Evolutionary conservation across 257 asterid genomes (phyloP).

Genomic region (Orobanche coerulescens): DNA sequence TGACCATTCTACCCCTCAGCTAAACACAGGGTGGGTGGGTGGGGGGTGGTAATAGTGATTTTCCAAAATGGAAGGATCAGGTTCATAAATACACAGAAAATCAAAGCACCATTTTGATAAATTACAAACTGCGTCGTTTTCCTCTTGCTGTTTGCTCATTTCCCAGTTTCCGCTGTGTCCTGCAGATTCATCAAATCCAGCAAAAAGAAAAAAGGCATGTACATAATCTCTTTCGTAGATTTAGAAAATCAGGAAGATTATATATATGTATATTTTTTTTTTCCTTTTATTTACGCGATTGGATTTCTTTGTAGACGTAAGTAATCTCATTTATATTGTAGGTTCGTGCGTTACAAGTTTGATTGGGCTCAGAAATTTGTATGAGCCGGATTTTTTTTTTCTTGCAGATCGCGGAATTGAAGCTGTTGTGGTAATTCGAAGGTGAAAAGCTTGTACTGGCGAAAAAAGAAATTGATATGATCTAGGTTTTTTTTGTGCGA

Average conservation of each 20-base stretch:
- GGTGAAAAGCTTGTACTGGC: background rate
- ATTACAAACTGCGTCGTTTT: background rate
- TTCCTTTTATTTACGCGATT: background rate
- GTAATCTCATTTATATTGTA: background rate
- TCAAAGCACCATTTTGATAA: background rate
- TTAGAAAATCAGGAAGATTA: background rate
- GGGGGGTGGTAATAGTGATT: background rate
- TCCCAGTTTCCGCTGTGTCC: background rate
- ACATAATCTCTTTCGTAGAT: background rate
- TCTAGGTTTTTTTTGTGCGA: constrained; percentile 5
- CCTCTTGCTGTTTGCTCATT: background rate
- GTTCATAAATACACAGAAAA: background rate
- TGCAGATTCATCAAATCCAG: constrained; percentile 19
- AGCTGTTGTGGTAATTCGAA: constrained; percentile 3
- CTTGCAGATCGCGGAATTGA: constrained; percentile 25
- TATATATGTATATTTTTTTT: too few relatives aligned
- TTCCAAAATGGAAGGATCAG: background rate
- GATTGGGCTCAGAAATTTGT: constrained; percentile 21
- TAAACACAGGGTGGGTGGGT: too few relatives aligned
- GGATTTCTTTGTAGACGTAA: background rate
- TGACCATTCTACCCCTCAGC: too few relatives aligned
- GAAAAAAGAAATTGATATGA: constrained; percentile 6
- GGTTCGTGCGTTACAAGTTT: background rate
- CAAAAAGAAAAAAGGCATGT: background rate
- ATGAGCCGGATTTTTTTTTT: constrained; percentile 1